phyloP scores from a whole-genome alignment of 2,329 filamentous ascomycete genomes.

The Fusarium annulatum region DNA sequence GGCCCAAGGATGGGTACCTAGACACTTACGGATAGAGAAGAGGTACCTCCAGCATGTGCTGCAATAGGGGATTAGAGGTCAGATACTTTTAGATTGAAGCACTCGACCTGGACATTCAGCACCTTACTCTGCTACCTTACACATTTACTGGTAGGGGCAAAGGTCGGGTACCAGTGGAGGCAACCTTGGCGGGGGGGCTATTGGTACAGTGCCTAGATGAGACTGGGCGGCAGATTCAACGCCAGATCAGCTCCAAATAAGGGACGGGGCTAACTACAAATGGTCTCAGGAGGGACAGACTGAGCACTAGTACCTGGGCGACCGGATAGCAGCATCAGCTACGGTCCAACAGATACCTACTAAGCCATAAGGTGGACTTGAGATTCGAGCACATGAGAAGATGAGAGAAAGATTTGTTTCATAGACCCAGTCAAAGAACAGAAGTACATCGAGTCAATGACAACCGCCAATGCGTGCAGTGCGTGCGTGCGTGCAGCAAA shows the following conservation, averaged over 20 bases:
- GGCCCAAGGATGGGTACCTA: constrained; percentile 8
- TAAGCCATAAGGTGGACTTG: neutral
- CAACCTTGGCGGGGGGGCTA: constrained; percentile 20
- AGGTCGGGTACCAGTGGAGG: constrained; percentile 28
- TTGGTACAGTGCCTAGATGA: constrained; percentile 4
- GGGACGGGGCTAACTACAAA: constrained; percentile 14
- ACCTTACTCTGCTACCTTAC: neutral
- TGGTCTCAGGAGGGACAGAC: constrained; percentile 16
- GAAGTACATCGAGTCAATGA: constrained; percentile 9
- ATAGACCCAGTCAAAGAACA: neutral
- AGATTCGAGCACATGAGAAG: neutral
- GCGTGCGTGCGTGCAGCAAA: neutral
- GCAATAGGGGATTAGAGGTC: constrained; percentile 30
- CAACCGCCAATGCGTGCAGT: constrained; percentile 3
- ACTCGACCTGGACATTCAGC: neutral
- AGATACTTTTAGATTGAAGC: neutral
- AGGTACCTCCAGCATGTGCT: constrained; percentile 6
- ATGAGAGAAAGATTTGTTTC: neutral
- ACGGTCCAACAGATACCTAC: neutral
- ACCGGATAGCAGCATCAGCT: constrained; percentile 23
- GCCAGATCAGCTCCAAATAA: constrained; percentile 29
- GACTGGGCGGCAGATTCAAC: constrained; percentile 12
- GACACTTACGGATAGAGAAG: neutral
- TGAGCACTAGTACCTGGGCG: constrained; percentile 7
- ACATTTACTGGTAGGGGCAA: constrained; percentile 25